Evolutionary conservation across 2,329 filamentous ascomycete species (phyloP).

Genomic region (Zopfia rhizophila): DNA sequence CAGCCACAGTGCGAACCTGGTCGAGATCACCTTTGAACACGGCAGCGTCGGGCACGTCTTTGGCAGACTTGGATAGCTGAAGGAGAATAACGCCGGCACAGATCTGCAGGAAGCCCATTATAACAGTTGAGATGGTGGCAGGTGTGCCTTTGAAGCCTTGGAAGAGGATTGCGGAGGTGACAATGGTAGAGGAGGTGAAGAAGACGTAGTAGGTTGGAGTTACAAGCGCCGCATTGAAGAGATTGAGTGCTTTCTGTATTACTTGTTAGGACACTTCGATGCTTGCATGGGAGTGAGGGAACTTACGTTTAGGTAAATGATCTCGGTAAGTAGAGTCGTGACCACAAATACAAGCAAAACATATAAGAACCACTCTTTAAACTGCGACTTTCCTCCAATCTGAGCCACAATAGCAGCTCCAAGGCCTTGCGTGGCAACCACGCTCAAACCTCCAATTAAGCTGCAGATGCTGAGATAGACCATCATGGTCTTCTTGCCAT

Average conservation of each 20-base stretch:
- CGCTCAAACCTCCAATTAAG: slow-evolving; percentile 90
- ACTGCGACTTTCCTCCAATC: slow-evolving; percentile 82
- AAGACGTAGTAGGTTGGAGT: slow-evolving; percentile 99
- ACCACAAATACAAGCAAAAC: slow-evolving; percentile 91
- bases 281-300: not conserved
- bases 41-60: slow-evolving; percentile 93
- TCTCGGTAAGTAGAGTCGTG: slow-evolving; percentile 88
- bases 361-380: slow-evolving; percentile 98
- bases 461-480: slow-evolving; percentile 98
- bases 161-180: slow-evolving; percentile 92
- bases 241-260: slow-evolving; percentile 93
- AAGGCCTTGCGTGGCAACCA: slow-evolving; percentile 92
- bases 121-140: slow-evolving; percentile 83
- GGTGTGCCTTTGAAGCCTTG: slow-evolving; percentile 90
- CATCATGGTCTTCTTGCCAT: slow-evolving; percentile 97
- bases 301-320: slow-evolving; percentile 94
- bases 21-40: slow-evolving; percentile 93
- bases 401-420: slow-evolving; percentile 92
- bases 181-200: slow-evolving; percentile 94
- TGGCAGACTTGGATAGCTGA: slow-evolving; percentile 97
- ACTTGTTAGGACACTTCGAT: slow-evolving; percentile 43
- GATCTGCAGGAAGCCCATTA: slow-evolving; percentile 93
- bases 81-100: slow-evolving; percentile 91
- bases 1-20: slow-evolving; percentile 93
- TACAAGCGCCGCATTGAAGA: slow-evolving; percentile 96